phyloP scores from a whole-genome alignment of 2,329 filamentous ascomycete species.

The Sporothrix mexicana region DNA sequence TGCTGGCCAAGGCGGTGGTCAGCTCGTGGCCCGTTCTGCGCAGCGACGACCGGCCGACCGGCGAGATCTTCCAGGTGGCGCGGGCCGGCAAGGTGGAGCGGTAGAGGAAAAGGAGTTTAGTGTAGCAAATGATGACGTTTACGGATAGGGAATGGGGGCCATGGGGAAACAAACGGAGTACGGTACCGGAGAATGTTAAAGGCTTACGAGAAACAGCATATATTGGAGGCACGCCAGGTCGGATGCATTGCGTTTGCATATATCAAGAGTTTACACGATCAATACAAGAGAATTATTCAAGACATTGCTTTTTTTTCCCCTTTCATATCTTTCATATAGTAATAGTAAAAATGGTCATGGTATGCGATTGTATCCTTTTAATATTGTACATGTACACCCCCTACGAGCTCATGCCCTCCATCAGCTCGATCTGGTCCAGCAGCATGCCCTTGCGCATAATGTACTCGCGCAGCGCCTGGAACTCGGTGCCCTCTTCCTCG shows the following conservation, averaged over 20 bases:
- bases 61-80: slow-evolving; percentile 89
- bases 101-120: slow-evolving; percentile 7
- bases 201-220: not conserved
- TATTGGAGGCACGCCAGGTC: not conserved
- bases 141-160: not conserved
- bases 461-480: slow-evolving; percentile 84
- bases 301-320: not conserved
- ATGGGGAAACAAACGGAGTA: not conserved
- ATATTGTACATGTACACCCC: not conserved
- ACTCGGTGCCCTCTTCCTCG: slow-evolving; percentile 89
- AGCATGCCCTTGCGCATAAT: slow-evolving; percentile 85
- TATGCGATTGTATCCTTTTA: not conserved
- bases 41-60: slow-evolving; percentile 70
- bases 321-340: no score
- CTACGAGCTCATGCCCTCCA: slow-evolving; percentile 78
- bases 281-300: not conserved
- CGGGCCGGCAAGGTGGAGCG: slow-evolving; percentile 63
- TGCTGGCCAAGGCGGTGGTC: slow-evolving; percentile 72
- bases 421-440: slow-evolving; percentile 84
- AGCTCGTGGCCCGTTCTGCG: slow-evolving; percentile 84
- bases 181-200: not conserved
- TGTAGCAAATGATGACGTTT: not conserved
- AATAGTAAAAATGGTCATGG: not conserved
- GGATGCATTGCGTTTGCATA: slow-evolving; percentile 13
- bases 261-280: slow-evolving; percentile 10